Evolutionary conservation across 805 yeast genomes (phyloP), one percentile per base, ranked within the genome.

Genomic region (Pichia rugopelliculosa): DNA sequence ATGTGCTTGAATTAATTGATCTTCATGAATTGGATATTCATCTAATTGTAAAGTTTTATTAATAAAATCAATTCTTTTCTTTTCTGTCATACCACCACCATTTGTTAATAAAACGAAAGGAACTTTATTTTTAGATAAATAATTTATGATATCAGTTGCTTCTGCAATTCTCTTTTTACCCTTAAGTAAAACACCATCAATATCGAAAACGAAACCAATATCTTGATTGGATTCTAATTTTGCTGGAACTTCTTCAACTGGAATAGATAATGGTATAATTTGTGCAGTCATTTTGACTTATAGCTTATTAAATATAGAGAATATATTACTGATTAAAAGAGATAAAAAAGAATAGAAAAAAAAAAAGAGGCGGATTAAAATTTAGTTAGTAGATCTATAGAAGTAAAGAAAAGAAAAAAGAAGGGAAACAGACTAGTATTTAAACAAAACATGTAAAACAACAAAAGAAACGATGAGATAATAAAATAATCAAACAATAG

Each of bases 41-140:
- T 38, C 42, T 12, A 84, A 63, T 33, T 65, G 64, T n/a, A 61
- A 48, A 12, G 50, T 46, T 9, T 67, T 57, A 2, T 79, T 72
- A 3, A 87, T 61, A 30, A 72, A 74, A 2, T 70, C 68, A 2
- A 80, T 79, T 39, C 96, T 69, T n/a, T 71, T 73, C n/a, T 25
- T 25, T 41, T 52, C 55, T 4, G 53, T 49, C 48, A 45, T 45
- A 30, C 97, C 96, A 7, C 96, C 96, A 18, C 97, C 96, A 62
- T 90, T 89, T 8, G 96, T 89, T 60, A 90, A 71, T 38, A 90
- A 60, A n/a, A 88, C 78, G 67, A 79, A 90, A 1, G 97, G 96
- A 7, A 88, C 69, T 18, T 74, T 71, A 21, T 73, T 59, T 8
- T 71, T 53, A 39, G 81, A 69, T 41, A 90, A 68, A 22, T 51